Base-by-base conservation (phyloP, 2,329 filamentous ascomycete species). In the Periconia sp. region DNA sequence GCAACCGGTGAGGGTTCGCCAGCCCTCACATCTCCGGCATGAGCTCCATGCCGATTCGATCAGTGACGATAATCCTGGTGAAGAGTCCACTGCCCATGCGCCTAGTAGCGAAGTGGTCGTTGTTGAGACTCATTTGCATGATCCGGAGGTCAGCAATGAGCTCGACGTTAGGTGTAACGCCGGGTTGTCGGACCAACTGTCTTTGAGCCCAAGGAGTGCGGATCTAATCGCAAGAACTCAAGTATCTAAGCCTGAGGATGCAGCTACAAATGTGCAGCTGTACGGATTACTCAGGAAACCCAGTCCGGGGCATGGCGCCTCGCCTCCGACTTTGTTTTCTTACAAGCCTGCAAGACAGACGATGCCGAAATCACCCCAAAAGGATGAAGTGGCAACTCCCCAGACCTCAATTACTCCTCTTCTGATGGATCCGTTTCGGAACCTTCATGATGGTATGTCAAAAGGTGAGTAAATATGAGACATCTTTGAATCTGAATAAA, bases 11-110 rank as follows among this genome's bases (percentile, higher is more conserved):
- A 50, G 36, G 29, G 21, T 5, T 8, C 42, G 28, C 23, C 31
- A 21, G 6, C 55, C 53, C 15, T 68, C 63, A 9, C 42, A 36
- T 15, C 55, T 66, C 16, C 50, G 59, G 13, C 30, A 64, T 21
- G 54, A 63, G 35, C 19, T 61, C 13, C 43, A 22, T 15, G 36
- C 19, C 5, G 50, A 54, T 0, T 54, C 47, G 4, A 49, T 38
- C 5, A 54, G 55, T 16, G 48, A 57, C 15, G 52, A 58, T 11
- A 18, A 23, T 34, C 19, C 15, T 10, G 5, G n/a, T 5, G 29
- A 39, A 9, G n/a, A 45, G 11, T 35, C 18, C 26, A 4, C 22
- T 4, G 23, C 56, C n/a, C 55, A 59, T 28, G 48, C 52, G 15
- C 54, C 49, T 7, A 29, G 56, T 13, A 61, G 56, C 23, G 50